phyloP scores from a whole-genome alignment of 2,329 filamentous ascomycete genomes.

The Trichoderma oligosporum region DNA sequence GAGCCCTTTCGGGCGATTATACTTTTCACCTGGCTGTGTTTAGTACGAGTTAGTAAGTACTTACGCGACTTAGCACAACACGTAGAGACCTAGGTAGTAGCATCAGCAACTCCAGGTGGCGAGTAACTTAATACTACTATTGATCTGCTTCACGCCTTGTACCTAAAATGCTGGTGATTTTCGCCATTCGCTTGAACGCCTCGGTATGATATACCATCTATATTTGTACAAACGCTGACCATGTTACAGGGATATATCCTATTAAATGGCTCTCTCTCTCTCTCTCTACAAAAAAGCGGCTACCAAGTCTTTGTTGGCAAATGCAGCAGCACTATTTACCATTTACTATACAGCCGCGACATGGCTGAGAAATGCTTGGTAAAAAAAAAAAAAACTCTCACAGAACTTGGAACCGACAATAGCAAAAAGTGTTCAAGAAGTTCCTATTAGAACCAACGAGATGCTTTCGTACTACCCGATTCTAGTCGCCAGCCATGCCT shows the following conservation, averaged over 20 bases:
- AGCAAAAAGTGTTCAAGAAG: conserved; percentile 1
- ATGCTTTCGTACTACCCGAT: background rate
- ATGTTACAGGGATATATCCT: too few relatives aligned
- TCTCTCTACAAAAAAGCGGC: background rate
- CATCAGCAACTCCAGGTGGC: background rate
- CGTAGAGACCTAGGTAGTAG: too few relatives aligned
- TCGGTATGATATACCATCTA: background rate
- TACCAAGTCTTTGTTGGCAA: background rate
- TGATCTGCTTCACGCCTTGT: too few relatives aligned
- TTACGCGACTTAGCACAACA: background rate
- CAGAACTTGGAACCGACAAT: conserved; percentile 3
- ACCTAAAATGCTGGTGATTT: too few relatives aligned
- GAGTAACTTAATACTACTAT: background rate
- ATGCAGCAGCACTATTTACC: background rate
- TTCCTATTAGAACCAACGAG: background rate
- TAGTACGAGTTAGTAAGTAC: background rate
- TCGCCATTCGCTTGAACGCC: background rate
- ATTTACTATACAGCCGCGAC: too few relatives aligned
- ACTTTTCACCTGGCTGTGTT: background rate
- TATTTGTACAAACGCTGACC: too few relatives aligned
- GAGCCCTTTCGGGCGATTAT: background rate
- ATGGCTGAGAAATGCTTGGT: background rate
- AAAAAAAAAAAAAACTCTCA: background rate
- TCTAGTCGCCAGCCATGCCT: background rate
- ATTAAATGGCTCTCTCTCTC: background rate